A percentile compares a stretch with the other conserved stretches of the same genome.
phyloP scores from a whole-genome alignment of 371 early-diverging fungal species.

The Mortierella sp. region DNA sequence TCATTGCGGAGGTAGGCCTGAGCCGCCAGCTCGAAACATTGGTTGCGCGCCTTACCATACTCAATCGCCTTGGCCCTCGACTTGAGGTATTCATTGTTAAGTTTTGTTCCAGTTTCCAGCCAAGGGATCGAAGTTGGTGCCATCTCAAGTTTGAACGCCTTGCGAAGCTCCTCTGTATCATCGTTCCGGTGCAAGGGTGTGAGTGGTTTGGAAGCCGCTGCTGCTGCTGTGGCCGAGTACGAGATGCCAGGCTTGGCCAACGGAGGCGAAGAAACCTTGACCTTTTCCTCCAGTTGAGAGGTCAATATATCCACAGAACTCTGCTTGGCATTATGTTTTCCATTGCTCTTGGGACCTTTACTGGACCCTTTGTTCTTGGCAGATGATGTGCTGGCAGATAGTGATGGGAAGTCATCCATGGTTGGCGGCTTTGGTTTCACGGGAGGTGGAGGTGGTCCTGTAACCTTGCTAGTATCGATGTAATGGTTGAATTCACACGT shows the following conservation, averaged over 20 bases:
- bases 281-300: conserved; percentile 24
- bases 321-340: conserved; percentile 2
- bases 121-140: conserved; percentile 64
- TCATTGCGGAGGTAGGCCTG: conserved; percentile 66
- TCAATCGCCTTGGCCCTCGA: conserved; percentile 66
- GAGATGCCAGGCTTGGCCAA: conserved; percentile 30
- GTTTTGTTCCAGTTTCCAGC: conserved; percentile 63
- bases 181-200: conserved; percentile 25
- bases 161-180: conserved; percentile 27
- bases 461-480: conserved; percentile 54
- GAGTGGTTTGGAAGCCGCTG: conserved; percentile 45
- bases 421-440: conserved; percentile 37
- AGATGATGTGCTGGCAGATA: conserved; percentile 25
- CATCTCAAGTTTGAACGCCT: conserved; percentile 22
- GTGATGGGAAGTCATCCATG: conserved; percentile 52
- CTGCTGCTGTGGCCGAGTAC: conserved; percentile 46
- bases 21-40: conserved; percentile 66
- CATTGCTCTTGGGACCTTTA: conserved; percentile 5
- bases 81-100: conserved; percentile 60
- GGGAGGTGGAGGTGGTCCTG: conserved; percentile 14
- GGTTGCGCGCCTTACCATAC: conserved; percentile 65
- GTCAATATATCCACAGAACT: conserved; percentile 21
- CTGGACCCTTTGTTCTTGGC: conserved; percentile 28
- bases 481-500: conserved; percentile 73
- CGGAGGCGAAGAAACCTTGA: conserved; percentile 30